Evolutionary conservation across 192 early-diverging fungal genomes (phyloP).

Genomic region (Funneliformis mosseae): DNA sequence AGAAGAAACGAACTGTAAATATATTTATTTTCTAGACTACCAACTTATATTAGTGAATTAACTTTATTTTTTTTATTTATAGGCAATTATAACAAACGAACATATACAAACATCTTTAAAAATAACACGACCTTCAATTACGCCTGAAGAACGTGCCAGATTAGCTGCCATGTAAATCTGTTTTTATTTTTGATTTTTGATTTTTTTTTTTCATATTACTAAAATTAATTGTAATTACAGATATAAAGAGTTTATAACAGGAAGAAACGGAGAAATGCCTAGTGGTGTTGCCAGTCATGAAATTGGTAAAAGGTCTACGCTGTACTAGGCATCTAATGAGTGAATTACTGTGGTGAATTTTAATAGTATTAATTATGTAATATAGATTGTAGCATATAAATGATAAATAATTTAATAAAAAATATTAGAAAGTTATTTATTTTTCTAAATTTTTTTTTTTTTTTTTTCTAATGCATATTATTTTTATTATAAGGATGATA

Average conservation of each 20-base stretch:
- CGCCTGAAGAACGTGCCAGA: slow-evolving; percentile 35
- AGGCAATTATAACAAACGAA: slow-evolving; percentile 31
- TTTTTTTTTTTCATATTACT: too few species aligned
- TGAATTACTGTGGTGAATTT: too few species aligned
- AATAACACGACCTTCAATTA: slow-evolving; percentile 32
- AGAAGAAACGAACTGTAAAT: not conserved
- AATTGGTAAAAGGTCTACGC: slow-evolving; percentile 45
- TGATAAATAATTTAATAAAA: too few species aligned
- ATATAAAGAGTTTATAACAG: slow-evolving; percentile 61
- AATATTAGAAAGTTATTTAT: too few species aligned
- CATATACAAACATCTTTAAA: slow-evolving; percentile 22
- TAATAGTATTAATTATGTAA: too few species aligned
- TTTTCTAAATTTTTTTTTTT: too few species aligned
- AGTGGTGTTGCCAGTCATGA: slow-evolving; percentile 50
- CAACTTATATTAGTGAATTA: not conserved
- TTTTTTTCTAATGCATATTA: too few species aligned
- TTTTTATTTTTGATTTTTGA: too few species aligned
- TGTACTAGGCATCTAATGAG: slow-evolving; percentile 28
- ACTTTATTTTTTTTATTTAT: slow-evolving; percentile 24
- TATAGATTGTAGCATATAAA: too few species aligned
- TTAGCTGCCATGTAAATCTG: slow-evolving; percentile 36
- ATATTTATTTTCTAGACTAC: not conserved
- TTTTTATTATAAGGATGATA: too few species aligned
- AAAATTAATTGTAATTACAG: too few species aligned
- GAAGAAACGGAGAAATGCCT: slow-evolving; percentile 61